Evolutionary conservation across 2,329 filamentous ascomycete species (phyloP), one percentile per base, ranked within the genome.

Genomic region (Pestalotiopsis sp.): DNA sequence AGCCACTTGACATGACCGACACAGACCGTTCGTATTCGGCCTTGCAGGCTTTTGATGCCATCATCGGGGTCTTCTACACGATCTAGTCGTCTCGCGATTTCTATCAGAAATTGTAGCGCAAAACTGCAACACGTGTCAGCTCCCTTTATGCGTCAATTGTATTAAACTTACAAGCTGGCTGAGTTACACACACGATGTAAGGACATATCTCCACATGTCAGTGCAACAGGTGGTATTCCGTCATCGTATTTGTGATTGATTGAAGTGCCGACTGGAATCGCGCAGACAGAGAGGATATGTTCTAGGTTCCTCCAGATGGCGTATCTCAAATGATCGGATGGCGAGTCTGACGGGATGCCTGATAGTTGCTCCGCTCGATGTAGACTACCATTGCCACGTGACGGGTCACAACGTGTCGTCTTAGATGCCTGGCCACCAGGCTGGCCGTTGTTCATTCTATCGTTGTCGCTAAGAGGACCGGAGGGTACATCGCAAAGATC

Each of bases 131-230:
- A 11, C 9, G 39, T 5, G 9, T n/a, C n/a, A 39, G 10, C 38
- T 30, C 9, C 4, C 24, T 20, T 61, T n/a, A 4, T 38, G 26
- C 14, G 5, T 35, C 58, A 14, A 17, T 30, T n/a, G 5, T 14
- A 61, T 13, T 4, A 22, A 24, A 56, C 68, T 48, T 65, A 72
- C 68, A 69, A 72, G 20, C 69, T 70, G 9, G 68, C 64, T 3
- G 64, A 67, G 13, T 61, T 61, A 39, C 48, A 58, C 20, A 72
- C 30, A 4, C 64, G 60, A 56, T 72, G 70, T 9, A 57, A 55
- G 11, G 68, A 64, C 20, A 71, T 58, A 14, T 71, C 68, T 14
- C 70, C 70, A 26, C 69, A 72, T 13, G 60, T 71, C 2, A 71
- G 26, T 10, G 66, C 68, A 13, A 66, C n/a, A 20, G 68, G 62